phyloP scores from a whole-genome alignment of 257 asterid genomes.

The Datura wrightii region DNA sequence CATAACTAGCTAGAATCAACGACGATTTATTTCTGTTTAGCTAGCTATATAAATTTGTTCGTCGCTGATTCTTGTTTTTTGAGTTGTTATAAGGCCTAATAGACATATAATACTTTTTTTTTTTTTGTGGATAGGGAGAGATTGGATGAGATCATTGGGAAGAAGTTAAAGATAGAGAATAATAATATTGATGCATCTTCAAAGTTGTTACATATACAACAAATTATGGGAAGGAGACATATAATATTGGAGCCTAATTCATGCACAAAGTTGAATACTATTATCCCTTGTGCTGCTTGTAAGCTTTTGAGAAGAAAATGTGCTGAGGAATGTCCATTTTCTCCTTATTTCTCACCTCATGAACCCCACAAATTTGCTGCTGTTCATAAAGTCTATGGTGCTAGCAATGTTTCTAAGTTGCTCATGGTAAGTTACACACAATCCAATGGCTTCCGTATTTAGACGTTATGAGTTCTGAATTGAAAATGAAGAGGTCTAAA shows the following conservation, averaged over 20 bases:
- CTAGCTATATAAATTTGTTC: background rate
- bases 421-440: slow-evolving; percentile 58
- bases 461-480: background rate
- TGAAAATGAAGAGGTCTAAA: background rate
- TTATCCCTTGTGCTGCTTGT: slow-evolving; percentile 93
- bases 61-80: background rate
- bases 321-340: slow-evolving; percentile 90
- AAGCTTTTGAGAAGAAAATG: slow-evolving; percentile 86
- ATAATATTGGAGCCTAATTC: slow-evolving; percentile 58
- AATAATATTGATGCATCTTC: slow-evolving; percentile 43
- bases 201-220: slow-evolving; percentile 28
- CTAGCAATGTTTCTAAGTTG: slow-evolving; percentile 97
- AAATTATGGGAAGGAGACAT: slow-evolving; percentile 62
- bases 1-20: background rate
- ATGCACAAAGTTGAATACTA: slow-evolving; percentile 57
- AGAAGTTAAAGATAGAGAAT: slow-evolving; percentile 68
- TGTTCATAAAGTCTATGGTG: slow-evolving; percentile 91
- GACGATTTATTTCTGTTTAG: background rate
- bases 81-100: background rate
- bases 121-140: slow-evolving; percentile 52
- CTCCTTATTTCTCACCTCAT: slow-evolving; percentile 89
- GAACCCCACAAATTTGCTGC: slow-evolving; percentile 94
- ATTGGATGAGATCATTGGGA: slow-evolving; percentile 65
- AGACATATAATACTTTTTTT: background rate
- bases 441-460: background rate